Percentiles rank a stretch among this genome's conserved stretches.
phyloP scores from a whole-genome alignment of 1,284 basidiomycete species.

The Rhizoctonia solani region DNA sequence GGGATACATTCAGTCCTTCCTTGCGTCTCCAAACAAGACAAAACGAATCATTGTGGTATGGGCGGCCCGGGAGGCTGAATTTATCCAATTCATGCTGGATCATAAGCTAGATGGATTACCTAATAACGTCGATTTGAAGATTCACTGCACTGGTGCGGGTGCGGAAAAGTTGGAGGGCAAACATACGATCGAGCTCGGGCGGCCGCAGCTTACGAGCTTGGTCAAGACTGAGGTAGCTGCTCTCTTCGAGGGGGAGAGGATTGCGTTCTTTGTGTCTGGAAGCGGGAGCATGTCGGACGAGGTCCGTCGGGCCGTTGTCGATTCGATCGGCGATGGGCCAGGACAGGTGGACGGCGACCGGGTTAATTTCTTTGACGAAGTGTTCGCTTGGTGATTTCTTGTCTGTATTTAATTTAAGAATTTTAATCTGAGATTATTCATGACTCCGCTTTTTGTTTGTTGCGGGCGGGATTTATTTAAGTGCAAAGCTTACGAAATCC shows the following conservation, averaged over 20 bases:
- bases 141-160: constrained; percentile 14
- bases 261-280: constrained; percentile 27
- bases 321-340: constrained; percentile 2
- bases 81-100: constrained; percentile 3
- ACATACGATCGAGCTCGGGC: neutral
- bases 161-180: neutral
- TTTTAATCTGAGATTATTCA: too few species aligned
- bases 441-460: too few species aligned
- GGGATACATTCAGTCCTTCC: constrained; percentile 8
- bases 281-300: constrained; percentile 27
- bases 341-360: constrained; percentile 11
- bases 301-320: constrained; percentile 12
- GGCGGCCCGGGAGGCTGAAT: constrained; percentile 12
- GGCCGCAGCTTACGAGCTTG: neutral
- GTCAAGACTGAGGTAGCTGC: neutral
- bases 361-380: constrained; percentile 24
- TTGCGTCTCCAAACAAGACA: neutral
- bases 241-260: neutral
- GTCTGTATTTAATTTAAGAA: too few species aligned
- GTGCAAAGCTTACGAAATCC: too few species aligned
- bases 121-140: neutral
- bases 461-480: too few species aligned
- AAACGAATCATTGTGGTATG: constrained; percentile 15
- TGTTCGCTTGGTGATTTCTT: constrained; percentile 13
- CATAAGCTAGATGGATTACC: neutral